phyloP scores from a whole-genome alignment of 257 asterid genomes.

The Linaria vulgaris region DNA sequence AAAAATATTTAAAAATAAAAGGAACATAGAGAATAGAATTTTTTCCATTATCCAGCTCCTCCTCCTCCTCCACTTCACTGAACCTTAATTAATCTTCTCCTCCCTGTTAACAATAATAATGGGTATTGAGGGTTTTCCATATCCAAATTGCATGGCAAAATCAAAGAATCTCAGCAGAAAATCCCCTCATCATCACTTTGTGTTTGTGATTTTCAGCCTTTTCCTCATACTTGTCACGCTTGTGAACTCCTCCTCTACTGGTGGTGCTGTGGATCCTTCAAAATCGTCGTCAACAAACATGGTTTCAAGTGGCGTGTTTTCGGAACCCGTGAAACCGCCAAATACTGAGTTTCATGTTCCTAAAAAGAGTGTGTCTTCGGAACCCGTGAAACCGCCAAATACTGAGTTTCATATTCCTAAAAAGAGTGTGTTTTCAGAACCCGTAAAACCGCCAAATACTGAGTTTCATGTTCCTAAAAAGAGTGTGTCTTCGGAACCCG shows the following conservation, averaged over 20 bases:
- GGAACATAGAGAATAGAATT: slow-evolving; percentile 21
- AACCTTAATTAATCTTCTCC: slow-evolving; percentile 23
- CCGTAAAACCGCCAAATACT: too few relatives aligned
- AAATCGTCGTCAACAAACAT: slow-evolving; percentile 2
- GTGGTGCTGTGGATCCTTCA: neutral
- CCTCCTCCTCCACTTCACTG: too few relatives aligned
- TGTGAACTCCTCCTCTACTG: slow-evolving; percentile 29
- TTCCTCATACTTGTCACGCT: slow-evolving; percentile 26
- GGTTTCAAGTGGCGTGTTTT: neutral
- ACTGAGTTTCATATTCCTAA: too few relatives aligned
- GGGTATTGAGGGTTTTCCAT: slow-evolving; percentile 20
- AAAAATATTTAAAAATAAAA: slow-evolving; percentile 17
- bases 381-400: too few relatives aligned
- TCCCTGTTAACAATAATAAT: slow-evolving; percentile 20
- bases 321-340: slow-evolving; percentile 10
- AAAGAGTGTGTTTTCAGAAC: too few relatives aligned
- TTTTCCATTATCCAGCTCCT: slow-evolving; percentile 22
- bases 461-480: too few relatives aligned
- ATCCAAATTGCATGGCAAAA: slow-evolving; percentile 37
- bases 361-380: too few relatives aligned
- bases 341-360: too few relatives aligned
- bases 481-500: too few relatives aligned
- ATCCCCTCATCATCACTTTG: slow-evolving; percentile 13
- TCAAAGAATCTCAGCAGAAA: neutral
- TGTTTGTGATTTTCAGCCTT: slow-evolving; percentile 25